Evolutionary conservation across 1,284 basidiomycete species (phyloP).

Genomic region (Trametes hirsuta): DNA sequence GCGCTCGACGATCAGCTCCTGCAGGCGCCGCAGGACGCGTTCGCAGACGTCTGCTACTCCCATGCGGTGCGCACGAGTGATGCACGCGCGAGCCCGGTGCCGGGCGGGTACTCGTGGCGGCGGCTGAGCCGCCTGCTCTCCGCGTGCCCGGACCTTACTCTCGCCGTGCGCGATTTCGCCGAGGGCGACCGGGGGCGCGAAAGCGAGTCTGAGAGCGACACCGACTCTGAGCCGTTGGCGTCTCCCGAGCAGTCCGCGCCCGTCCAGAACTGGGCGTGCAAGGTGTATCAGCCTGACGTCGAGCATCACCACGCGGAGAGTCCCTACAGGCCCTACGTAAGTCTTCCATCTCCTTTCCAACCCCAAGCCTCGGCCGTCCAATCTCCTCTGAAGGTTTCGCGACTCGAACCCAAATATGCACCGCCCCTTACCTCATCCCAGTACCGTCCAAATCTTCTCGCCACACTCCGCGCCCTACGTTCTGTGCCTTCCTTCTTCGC

Average conservation of each 20-base stretch:
- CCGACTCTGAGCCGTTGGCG: slow-evolving; percentile 18
- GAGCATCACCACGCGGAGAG: slow-evolving; percentile 5
- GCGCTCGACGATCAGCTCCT: slow-evolving; percentile 28
- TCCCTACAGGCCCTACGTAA: slow-evolving; percentile 11
- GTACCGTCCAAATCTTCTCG: not conserved
- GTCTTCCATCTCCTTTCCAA: not conserved
- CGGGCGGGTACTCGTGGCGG: slow-evolving; percentile 20
- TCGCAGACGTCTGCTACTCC: slow-evolving; percentile 30
- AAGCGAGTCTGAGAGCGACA: slow-evolving; percentile 6
- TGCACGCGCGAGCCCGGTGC: not conserved
- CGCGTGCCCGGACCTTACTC: slow-evolving; percentile 8
- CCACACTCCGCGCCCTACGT: not conserved
- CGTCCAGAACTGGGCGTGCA: slow-evolving; percentile 1
- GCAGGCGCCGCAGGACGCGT: slow-evolving; percentile 26
- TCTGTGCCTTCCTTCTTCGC: not conserved
- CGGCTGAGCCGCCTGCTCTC: slow-evolving; percentile 21
- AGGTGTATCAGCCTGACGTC: slow-evolving; percentile 17
- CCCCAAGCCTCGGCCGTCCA: no score
- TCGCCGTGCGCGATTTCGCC: not conserved
- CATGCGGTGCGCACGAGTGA: slow-evolving; percentile 13
- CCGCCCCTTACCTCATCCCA: no score
- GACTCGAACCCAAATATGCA: no score
- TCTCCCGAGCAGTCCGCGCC: slow-evolving; percentile 15
- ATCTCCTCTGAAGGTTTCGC: no score
- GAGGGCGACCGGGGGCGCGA: not conserved